Base-by-base conservation (phyloP, 139 green algal species). In the Closterium sp. region DNA sequence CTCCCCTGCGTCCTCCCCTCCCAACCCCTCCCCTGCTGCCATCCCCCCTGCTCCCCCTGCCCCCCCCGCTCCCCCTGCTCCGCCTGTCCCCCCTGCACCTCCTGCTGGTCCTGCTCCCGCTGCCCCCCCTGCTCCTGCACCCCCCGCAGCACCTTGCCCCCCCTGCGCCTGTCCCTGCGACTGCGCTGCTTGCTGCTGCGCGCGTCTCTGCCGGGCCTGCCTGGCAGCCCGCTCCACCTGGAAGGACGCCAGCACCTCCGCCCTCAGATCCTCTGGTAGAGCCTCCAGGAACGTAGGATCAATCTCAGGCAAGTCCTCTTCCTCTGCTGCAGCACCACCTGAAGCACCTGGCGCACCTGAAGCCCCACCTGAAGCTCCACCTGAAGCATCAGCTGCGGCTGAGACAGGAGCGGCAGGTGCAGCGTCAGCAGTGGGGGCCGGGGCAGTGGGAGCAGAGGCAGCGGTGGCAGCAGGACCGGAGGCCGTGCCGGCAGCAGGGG, bases 201-300 rank as follows among this genome's bases (percentile, higher is more conserved):
- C 55, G 55, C 55, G 55, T 76, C 55, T 76, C 55, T 76, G 55
- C 16, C 55, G 86, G n/a, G 86, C 86, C 31, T 90, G 31, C 0
- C 35, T 21, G n/a, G 86, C 86, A 33, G 86, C 86, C 25, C 30
- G 36, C 69, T 90, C 36, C 84, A 36, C 34, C 21, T 93, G 90
- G 35, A 83, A 81, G 5, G 87, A 89, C 21, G 88, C 88, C 19
- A 95, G 33, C n/a, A 95, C 91, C 89, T 95, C 93, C 23, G 88
- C 91, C 30, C 93, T 34, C 25, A 95, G 87, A 6, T 95, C 91
- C 28, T 88, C 91, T 9, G 93, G 93, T 76, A 95, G 89, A 32
- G 93, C 93, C 28, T 95, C 93, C 33, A 95, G 86, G 34, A 95
- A 95, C 6, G 93, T 55, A 3, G 90, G 93, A 28, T 95, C 90